A percentile compares a stretch with the other conserved stretches of the same genome.
phyloP scores from a whole-genome alignment of 2,329 filamentous ascomycete species.

The Botryotinia narcissicola region DNA sequence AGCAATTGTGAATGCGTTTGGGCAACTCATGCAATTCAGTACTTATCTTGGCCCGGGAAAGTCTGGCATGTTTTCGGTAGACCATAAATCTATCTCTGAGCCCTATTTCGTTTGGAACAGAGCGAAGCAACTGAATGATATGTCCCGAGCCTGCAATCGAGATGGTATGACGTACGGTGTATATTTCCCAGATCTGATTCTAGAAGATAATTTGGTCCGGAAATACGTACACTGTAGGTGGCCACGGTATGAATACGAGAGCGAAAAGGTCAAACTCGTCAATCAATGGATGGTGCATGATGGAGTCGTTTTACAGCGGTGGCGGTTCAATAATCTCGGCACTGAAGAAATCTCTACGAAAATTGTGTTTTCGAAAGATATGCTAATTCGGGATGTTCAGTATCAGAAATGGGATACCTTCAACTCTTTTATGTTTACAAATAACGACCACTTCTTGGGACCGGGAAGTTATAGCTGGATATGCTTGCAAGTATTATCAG shows the following conservation, averaged over 20 bases:
- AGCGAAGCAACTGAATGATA: fast-evolving
- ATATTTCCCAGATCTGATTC: background rate
- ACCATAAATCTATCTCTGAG: fast-evolving
- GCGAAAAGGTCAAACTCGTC: background rate
- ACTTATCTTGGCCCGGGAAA: background rate
- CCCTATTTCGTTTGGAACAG: fast-evolving
- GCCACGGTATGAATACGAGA: background rate
- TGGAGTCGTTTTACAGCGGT: background rate
- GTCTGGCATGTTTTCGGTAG: background rate
- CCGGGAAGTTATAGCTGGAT: background rate
- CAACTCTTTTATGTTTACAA: fast-evolving
- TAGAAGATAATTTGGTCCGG: background rate
- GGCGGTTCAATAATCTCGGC: background rate
- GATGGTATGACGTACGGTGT: fast-evolving
- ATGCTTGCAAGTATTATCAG: fast-evolving
- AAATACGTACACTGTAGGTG: background rate
- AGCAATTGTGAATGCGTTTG: background rate
- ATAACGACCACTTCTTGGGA: background rate
- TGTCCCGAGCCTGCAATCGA: background rate
- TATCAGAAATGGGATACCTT: fast-evolving
- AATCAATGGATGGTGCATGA: background rate
- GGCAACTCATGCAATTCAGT: background rate
- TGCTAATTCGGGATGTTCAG: fast-evolving
- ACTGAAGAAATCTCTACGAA: background rate
- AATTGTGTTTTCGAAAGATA: background rate